Evolutionary conservation across 345 rosid species (phyloP), one percentile per base, ranked within the genome.

Genomic region (Gynandropsis gynandra): DNA sequence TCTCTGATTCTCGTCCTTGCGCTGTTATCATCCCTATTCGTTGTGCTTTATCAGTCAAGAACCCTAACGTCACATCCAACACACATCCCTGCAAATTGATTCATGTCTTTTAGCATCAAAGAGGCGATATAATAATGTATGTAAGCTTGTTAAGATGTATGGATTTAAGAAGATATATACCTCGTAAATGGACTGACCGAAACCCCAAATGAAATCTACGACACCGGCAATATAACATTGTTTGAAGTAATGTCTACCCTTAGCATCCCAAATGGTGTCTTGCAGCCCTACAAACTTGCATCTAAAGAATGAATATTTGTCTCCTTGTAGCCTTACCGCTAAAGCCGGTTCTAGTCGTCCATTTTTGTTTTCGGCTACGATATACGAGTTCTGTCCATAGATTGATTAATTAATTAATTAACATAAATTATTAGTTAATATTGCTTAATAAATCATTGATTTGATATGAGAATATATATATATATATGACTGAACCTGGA

Each of bases 151-250:
- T n/a, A n/a, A n/a, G n/a, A n/a, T n/a, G n/a, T 24, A 24, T 24
- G 29, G 2, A 24, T 24, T 2, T 24, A 24, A 24, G 29, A 24
- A 24, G 29, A 5, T 1, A 15, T 46, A 32, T 55, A 80, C 84
- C 77, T 76, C 74, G 53, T 63, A 80, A 5, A 76, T 9, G 40
- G 85, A 80, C 58, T 80, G 85, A 16, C 78, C 87, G 7, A 0
- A 0, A 2, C 87, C 93, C 16, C 67, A 80, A 12, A 83, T 76
- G 62, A 80, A 83, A 52, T 78, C 87, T 0, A 62, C 14, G 1
- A 66, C 80, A 1, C 85, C 87, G 72, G 80, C 75, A 7, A 83
- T 76, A 51, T 78, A 64, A 73, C 85, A 83, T 0, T 54, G 29
- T 38, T 21, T n/a, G 64, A 70, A 83, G 56, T 54, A 61, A 63